Evolutionary conservation across 805 yeast species (phyloP).

Genomic region (Phaffomyces opuntiae): DNA sequence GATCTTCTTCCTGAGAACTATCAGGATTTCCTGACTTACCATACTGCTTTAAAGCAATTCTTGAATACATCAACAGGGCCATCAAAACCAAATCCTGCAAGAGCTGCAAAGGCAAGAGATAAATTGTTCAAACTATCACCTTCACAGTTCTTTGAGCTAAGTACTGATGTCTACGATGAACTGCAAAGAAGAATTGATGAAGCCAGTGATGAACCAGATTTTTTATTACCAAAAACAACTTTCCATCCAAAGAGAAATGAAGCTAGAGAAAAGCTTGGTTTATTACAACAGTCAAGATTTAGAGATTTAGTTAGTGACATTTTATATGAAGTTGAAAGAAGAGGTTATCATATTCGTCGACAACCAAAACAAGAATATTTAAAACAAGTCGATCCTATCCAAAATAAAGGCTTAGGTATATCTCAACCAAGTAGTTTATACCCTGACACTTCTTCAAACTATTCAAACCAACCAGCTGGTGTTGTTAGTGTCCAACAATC

Average conservation of each 20-base stretch:
- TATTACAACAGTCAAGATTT: constrained; percentile 75
- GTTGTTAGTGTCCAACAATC: constrained; percentile 47
- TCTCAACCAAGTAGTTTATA: not conserved
- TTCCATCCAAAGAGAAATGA: constrained; percentile 94
- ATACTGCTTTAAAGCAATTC: constrained; percentile 19
- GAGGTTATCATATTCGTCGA: constrained; percentile 43
- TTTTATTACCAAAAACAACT: constrained; percentile 57
- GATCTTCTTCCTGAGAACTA: constrained; percentile 13
- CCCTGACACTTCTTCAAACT: not conserved
- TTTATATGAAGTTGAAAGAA: constrained; percentile 74
- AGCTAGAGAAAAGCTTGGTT: constrained; percentile 86
- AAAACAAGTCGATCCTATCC: not conserved
- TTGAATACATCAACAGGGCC: constrained; percentile 18
- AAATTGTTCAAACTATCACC: constrained; percentile 74
- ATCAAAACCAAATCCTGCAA: constrained; percentile 25
- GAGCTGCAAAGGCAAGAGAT: constrained; percentile 79
- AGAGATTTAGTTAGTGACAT: constrained; percentile 89
- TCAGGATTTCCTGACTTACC: constrained; percentile 16
- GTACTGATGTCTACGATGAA: constrained; percentile 94
- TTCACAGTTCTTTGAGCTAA: constrained; percentile 80
- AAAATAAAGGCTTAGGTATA: constrained; percentile 1
- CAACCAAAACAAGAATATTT: not conserved
- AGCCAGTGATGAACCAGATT: constrained; percentile 50
- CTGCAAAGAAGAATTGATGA: constrained; percentile 69
- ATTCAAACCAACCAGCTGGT: constrained; percentile 5